These are phyloP conservation scores for Pichia sp. DNA, from an alignment of 1,139 yeast species.

Conservation along the genomic window DNA sequence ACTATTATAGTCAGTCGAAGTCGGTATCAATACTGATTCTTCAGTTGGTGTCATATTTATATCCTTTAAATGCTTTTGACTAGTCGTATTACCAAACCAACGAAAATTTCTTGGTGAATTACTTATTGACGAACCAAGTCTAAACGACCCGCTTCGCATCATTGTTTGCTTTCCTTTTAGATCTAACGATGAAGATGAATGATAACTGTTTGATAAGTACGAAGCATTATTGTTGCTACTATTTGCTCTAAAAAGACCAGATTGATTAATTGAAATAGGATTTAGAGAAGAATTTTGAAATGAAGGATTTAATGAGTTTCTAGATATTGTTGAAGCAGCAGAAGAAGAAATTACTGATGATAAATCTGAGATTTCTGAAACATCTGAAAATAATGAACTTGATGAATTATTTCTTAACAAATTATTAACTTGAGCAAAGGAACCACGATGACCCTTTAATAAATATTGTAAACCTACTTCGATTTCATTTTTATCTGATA, in stretches of 20 bases:
- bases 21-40: no score
- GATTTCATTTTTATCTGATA: slow-evolving; percentile 7
- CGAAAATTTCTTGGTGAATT: slow-evolving; percentile 21
- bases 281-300: no score
- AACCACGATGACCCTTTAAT: slow-evolving; percentile 32
- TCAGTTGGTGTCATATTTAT: slow-evolving; percentile 2
- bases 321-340: slow-evolving; percentile 1
- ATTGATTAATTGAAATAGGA: slow-evolving; percentile 9
- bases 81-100: slow-evolving; percentile 20
- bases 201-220: slow-evolving; percentile 6
- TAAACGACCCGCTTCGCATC: slow-evolving; percentile 21
- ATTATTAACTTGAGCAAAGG: slow-evolving; percentile 29
- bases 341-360: no score
- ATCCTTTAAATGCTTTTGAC: slow-evolving; percentile 11
- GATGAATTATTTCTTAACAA: slow-evolving; percentile 22
- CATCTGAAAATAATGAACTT: slow-evolving; percentile 27
- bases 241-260: slow-evolving; percentile 4
- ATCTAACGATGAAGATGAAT: slow-evolving; percentile 25
- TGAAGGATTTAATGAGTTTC: no score
- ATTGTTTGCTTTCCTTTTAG: slow-evolving; percentile 20
- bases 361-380: slow-evolving; percentile 23
- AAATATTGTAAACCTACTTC: slow-evolving; percentile 24
- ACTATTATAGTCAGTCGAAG: no score
- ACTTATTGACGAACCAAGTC: slow-evolving; percentile 21
- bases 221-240: slow-evolving; percentile 4